These are phyloP conservation scores for Tricholoma furcatifolium DNA, from an alignment of 768 basidiomycete genomes.

Conservation along the genomic window DNA sequence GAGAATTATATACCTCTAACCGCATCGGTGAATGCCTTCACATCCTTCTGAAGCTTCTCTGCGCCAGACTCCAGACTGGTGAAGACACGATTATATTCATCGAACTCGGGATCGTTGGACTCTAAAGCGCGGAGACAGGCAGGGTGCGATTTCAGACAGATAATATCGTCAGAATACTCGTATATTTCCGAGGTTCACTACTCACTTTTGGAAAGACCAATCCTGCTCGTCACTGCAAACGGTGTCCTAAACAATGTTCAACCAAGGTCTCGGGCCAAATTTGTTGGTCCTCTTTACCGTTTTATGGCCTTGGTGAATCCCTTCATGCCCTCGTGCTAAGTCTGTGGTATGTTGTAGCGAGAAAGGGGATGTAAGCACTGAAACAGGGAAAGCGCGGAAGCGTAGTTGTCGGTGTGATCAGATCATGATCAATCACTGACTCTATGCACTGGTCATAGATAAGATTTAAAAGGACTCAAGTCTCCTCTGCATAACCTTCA, in stretches of 20 bases:
- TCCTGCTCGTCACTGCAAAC: conserved; percentile 81
- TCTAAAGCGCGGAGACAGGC: conserved; percentile 34
- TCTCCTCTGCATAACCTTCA: conserved; percentile 2
- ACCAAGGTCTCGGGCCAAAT: conserved; percentile 4
- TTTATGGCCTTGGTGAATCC: conserved; percentile 34
- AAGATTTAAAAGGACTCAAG: background rate
- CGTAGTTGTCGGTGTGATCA: background rate
- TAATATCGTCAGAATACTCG: background rate
- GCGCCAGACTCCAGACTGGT: conserved; percentile 71
- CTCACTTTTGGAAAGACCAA: conserved; percentile 93
- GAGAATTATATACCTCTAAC: conserved; percentile 57
- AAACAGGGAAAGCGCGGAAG: conserved; percentile 9
- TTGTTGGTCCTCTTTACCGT: conserved; percentile 49
- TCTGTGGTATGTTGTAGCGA: background rate
- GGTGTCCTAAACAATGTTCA: conserved; percentile 63
- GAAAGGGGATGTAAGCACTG: background rate
- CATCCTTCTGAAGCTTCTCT: conserved; percentile 92
- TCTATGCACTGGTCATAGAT: too few species aligned
- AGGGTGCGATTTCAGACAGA: background rate
- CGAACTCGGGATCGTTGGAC: conserved; percentile 86
- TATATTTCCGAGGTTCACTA: background rate
- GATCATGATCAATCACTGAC: background rate
- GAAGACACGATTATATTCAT: conserved; percentile 83
- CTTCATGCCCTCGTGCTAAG: conserved; percentile 55
- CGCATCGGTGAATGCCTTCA: conserved; percentile 81